phyloP scores from a whole-genome alignment of 768 basidiomycete genomes.

The Rhizopogon sp. region DNA sequence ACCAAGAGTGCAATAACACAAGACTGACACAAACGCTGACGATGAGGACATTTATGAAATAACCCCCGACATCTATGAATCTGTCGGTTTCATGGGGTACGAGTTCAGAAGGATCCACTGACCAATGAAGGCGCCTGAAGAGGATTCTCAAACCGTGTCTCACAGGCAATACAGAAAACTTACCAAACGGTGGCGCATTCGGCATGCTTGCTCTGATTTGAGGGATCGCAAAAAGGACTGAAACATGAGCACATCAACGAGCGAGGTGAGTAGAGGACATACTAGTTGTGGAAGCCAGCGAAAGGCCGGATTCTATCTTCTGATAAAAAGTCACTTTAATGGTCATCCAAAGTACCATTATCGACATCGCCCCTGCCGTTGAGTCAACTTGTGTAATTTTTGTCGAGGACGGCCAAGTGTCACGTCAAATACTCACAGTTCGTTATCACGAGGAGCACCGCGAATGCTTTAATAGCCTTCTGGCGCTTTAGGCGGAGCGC shows the following conservation, averaged over 20 bases:
- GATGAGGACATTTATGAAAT: neutral
- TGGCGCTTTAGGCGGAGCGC: neutral
- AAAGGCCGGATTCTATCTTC: neutral
- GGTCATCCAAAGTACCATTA: slow-evolving; percentile 4
- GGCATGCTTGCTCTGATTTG: slow-evolving; percentile 7
- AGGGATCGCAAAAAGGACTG: slow-evolving; percentile 2
- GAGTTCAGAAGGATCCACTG: neutral
- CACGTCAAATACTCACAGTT: neutral
- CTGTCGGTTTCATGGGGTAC: neutral
- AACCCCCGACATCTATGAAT: slow-evolving; percentile 1
- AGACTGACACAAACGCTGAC: no score
- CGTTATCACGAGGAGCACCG: neutral
- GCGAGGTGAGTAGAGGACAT: neutral
- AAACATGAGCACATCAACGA: neutral
- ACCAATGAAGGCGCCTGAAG: slow-evolving; percentile 3
- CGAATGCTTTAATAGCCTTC: neutral
- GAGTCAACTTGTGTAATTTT: neutral
- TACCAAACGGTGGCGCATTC: slow-evolving; percentile 3
- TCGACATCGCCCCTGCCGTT: neutral
- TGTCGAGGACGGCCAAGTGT: neutral
- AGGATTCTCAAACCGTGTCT: neutral
- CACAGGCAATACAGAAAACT: neutral
- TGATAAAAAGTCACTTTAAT: neutral
- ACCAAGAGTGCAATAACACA: no score
- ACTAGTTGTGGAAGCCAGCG: slow-evolving; percentile 4